A percentile compares a stretch with the other conserved stretches of the same genome.
Evolutionary conservation across 768 basidiomycete genomes (phyloP).

Genomic region (Pleurotus citrinopileatus): DNA sequence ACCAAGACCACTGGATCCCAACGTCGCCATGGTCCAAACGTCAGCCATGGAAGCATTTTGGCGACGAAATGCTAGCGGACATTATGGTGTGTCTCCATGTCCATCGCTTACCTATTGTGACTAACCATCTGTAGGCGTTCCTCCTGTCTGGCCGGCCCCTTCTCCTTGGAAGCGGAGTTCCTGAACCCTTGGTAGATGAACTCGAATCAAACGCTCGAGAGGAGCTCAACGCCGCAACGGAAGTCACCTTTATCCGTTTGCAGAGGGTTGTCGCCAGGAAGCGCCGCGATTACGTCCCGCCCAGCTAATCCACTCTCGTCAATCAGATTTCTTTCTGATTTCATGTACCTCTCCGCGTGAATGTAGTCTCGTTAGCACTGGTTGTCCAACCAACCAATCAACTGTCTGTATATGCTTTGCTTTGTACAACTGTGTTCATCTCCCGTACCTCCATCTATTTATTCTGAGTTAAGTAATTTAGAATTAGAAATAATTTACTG

Average conservation of each 20-base stretch:
- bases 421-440: too few species aligned
- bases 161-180: conserved; percentile 60
- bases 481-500: too few species aligned
- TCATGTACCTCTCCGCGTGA: too few species aligned
- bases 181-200: conserved; percentile 48
- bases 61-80: conserved; percentile 57
- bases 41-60: conserved; percentile 13
- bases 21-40: conserved; percentile 48
- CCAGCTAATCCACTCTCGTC: neutral
- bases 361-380: too few species aligned
- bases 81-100: conserved; percentile 26
- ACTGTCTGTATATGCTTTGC: too few species aligned
- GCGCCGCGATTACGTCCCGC: neutral
- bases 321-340: too few species aligned
- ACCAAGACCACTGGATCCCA: conserved; percentile 62
- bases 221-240: conserved; percentile 46
- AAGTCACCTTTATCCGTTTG: conserved; percentile 1
- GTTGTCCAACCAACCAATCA: too few species aligned
- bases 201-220: conserved; percentile 47
- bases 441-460: too few species aligned
- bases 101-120: neutral
- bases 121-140: conserved; percentile 45
- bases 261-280: conserved; percentile 3
- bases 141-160: conserved; percentile 65
- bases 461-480: too few species aligned